phyloP scores from a whole-genome alignment of 331 rosid genomes.

The Saraca asoca region DNA sequence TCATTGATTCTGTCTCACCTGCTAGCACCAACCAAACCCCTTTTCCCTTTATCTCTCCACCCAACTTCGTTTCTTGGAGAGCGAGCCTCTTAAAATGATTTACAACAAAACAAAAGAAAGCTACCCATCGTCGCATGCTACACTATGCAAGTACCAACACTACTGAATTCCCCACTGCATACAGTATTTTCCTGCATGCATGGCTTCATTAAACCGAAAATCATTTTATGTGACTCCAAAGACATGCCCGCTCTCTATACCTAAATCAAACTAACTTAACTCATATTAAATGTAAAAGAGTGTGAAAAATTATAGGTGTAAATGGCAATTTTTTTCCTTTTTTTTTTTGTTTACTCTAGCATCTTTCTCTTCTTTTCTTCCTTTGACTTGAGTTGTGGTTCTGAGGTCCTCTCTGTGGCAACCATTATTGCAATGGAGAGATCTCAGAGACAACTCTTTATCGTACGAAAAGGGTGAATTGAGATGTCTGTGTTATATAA shows the following conservation, averaged over 20 bases:
- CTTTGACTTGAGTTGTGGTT: not conserved
- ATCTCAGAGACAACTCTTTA: constrained; percentile 44
- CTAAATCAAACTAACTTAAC: too few species aligned
- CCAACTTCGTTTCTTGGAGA: constrained; percentile 45
- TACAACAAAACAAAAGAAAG: constrained; percentile 38
- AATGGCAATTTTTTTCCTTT: too few species aligned
- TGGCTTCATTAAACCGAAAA: constrained; percentile 1
- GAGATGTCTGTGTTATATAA: constrained; percentile 43
- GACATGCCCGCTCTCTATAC: constrained; percentile 14
- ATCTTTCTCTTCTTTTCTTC: too few species aligned
- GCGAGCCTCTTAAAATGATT: constrained; percentile 41
- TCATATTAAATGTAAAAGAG: too few species aligned
- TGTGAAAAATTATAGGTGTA: too few species aligned
- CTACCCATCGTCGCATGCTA: constrained; percentile 45
- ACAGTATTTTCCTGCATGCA: constrained; percentile 25
- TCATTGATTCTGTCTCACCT: constrained; percentile 43
- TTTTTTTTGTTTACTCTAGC: too few species aligned
- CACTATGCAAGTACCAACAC: too few species aligned
- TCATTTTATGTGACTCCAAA: constrained; percentile 6
- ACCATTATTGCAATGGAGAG: constrained; percentile 35
- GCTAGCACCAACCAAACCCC: constrained; percentile 31
- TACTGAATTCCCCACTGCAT: constrained; percentile 18
- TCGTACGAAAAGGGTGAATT: constrained; percentile 50
- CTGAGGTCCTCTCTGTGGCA: constrained; percentile 25
- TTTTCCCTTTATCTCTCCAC: constrained; percentile 20